Percentiles rank a stretch among this genome's conserved stretches.
phyloP scores from a whole-genome alignment of 1,139 yeast genomes.

The Dujonia santamariae region DNA sequence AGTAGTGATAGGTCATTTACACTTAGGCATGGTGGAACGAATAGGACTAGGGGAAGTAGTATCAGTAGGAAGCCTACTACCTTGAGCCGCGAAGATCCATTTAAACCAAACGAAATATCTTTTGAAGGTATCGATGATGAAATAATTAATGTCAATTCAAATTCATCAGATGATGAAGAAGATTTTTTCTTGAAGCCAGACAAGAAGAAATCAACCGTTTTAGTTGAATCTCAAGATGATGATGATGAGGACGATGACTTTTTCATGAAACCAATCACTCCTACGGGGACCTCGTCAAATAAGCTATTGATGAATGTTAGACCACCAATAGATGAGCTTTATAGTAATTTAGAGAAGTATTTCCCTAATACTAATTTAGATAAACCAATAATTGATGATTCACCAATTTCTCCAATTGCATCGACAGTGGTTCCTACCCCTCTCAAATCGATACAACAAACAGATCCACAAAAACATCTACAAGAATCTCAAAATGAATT shows the following conservation, averaged over 20 bases:
- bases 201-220: conserved; percentile 6
- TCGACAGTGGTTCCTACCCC: too few species aligned
- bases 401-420: conserved; percentile 54
- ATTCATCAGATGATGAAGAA: conserved; percentile 38
- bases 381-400: conserved; percentile 84
- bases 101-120: conserved; percentile 63
- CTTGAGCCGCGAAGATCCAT: conserved; percentile 41
- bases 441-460: conserved; percentile 2
- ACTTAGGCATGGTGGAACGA: conserved; percentile 8
- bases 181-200: conserved; percentile 63
- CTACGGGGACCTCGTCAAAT: conserved; percentile 2
- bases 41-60: conserved; percentile 9
- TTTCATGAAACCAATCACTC: conserved; percentile 25
- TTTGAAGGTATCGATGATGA: conserved; percentile 63
- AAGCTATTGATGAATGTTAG: conserved; percentile 53
- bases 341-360: conserved; percentile 84
- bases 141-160: conserved; percentile 19
- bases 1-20: conserved; percentile 13
- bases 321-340: conserved; percentile 93
- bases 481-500: too few species aligned
- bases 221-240: conserved; percentile 11
- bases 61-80: conserved; percentile 17
- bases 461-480: too few species aligned
- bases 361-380: conserved; percentile 94
- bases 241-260: conserved; percentile 27